Base-by-base conservation (phyloP, 2,329 filamentous ascomycete species). In the Epichloe brachyelytri region DNA sequence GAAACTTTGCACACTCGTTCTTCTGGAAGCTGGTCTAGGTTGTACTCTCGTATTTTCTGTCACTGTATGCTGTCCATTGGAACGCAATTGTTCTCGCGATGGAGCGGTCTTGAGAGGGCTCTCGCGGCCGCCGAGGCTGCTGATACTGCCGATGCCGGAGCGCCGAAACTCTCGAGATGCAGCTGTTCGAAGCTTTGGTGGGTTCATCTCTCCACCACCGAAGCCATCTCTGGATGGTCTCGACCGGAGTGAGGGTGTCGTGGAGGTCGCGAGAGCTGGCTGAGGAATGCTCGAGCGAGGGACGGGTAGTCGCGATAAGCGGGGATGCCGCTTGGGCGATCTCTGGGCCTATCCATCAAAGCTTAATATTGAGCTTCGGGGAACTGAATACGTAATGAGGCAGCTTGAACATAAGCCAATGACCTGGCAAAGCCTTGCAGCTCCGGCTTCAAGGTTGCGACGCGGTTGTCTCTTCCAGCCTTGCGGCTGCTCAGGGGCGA, bases 131-230 rank as follows among this genome's bases (percentile, higher is more conserved):
- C 54, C 48, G 52, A 56, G 10, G 47, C 57, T 26, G 57, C 52
- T 17, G 55, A 54, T 1, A 52, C 58, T 47, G 49, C 53, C 57
- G 43, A 57, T 51, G 46, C 56, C 57, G 5, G 62, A 50, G 20
- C 62, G 63, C 37, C 72, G 61, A 53, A 65, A 69, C 53, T 67
- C 66, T 50, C 68, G 64, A 3, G 73, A 72, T 44, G 67, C 49
- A n/a, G 68, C 60, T 26, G 66, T 53, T 33, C 71, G 68, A 12
- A 74, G 62, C 50, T 69, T 69, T 15, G 71, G 68, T 44, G 65
- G 67, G 52, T 66, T 66, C 43, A 71, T 55, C 30, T 68, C 65
- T 19, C 59, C 59, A 41, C 51, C 56, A 5, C 55, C 51, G 7
- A 57, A 49, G 19, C 39, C 43, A 22, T 52, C 49, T 30, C 47